Evolutionary conservation across 306 rosid genomes (phyloP), one percentile per base, ranked within the genome.

Genomic region (Boehmeria nivea): DNA sequence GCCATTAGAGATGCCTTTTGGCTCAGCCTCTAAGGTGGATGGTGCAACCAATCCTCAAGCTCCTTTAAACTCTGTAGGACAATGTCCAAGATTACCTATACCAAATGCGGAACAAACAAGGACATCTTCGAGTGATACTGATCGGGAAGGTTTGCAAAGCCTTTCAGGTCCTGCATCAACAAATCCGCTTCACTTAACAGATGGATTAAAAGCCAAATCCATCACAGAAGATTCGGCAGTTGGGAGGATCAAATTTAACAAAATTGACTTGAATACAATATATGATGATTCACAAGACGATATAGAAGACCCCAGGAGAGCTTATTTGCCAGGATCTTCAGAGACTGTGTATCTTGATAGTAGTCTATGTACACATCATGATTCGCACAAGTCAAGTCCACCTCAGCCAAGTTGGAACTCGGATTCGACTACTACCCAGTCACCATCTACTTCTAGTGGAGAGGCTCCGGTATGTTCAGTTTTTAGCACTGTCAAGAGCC

Each of bases 371-470:
- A 43, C 72, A 37, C 94, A 53, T 37, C 37, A 23, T 50, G 76
- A 59, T 28, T 61, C 71, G 63, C 77, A 68, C 51, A 80, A 75
- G 85, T 75, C 87, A 40, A 82, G 83, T 55, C 78, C 81, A 19
- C 79, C 87, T 26, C 90, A 75, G 64, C 72, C 85, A 57, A 82
- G 88, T 70, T 58, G 70, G 63, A 81, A 77, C 62, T 83, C 90
- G 18, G 78, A 80, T 72, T 77, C 90, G 63, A 71, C 85, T 58
- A 72, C 89, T 70, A 27, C 84, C 17, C 84, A 68, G 63, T 81
- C 94, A 43, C 94, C 89, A 26, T 82, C 84, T 58, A 82, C 73
- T 75, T 83, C 87, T 37, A 76, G 85, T 36, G 90, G 90, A 63
- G 95, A 86, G 48, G 87, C 76, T 64, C 95, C 69, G 85, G 95